Evolutionary conservation across 768 basidiomycete genomes (phyloP).

Genomic region (Lenzites betulinus): DNA sequence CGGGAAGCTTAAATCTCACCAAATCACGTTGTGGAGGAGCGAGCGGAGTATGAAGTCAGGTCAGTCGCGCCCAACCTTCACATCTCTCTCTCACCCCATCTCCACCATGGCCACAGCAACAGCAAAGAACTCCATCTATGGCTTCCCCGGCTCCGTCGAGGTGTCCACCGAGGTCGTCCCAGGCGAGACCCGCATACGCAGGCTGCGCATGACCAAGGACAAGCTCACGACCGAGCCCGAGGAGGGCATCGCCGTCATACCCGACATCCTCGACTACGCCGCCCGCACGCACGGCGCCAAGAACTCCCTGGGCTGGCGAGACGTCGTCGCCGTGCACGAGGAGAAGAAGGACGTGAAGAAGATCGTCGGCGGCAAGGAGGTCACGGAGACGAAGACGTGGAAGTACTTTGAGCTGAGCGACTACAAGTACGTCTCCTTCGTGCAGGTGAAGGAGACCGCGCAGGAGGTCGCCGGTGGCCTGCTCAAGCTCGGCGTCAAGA

Average conservation of each 20-base stretch:
- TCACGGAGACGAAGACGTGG: slow-evolving; percentile 92
- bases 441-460: slow-evolving; percentile 67
- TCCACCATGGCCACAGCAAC: slow-evolving; percentile 1
- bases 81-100: neutral
- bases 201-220: slow-evolving; percentile 57
- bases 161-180: slow-evolving; percentile 43
- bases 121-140: slow-evolving; percentile 16
- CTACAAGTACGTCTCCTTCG: slow-evolving; percentile 79
- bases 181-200: slow-evolving; percentile 60
- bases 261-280: slow-evolving; percentile 76
- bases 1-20: neutral
- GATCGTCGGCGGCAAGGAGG: slow-evolving; percentile 78
- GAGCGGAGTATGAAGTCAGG: slow-evolving; percentile 22
- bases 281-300: slow-evolving; percentile 74
- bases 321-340: slow-evolving; percentile 66
- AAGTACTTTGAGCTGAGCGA: slow-evolving; percentile 91
- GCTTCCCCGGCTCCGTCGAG: slow-evolving; percentile 57
- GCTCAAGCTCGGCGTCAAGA: slow-evolving; percentile 65
- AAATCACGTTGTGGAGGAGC: neutral
- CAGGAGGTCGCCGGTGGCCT: slow-evolving; percentile 71
- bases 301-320: slow-evolving; percentile 80
- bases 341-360: slow-evolving; percentile 92
- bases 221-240: slow-evolving; percentile 61
- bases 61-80: neutral
- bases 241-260: slow-evolving; percentile 78